Evolutionary conservation across 805 yeast species (phyloP).

Genomic region (Ogataea nonfermentans): DNA sequence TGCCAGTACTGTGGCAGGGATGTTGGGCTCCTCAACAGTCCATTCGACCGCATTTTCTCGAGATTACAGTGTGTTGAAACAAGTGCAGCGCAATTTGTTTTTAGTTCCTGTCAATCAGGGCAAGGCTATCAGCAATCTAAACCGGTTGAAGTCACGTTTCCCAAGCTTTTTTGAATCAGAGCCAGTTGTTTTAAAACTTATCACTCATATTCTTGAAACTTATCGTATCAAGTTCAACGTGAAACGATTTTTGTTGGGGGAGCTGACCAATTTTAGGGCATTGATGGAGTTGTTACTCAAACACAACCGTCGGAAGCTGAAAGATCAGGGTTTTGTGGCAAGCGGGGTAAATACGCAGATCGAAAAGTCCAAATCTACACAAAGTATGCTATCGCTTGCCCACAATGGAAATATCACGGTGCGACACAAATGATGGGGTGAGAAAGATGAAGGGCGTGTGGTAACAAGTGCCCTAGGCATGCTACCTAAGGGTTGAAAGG

Average conservation of each 20-base stretch:
- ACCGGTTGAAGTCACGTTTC: constrained; percentile 47
- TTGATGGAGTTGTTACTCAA: constrained; percentile 52
- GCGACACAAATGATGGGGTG: background rate
- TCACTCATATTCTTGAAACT: constrained; percentile 48
- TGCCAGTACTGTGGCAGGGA: constrained; percentile 14
- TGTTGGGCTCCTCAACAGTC: constrained; percentile 17
- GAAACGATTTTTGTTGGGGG: constrained; percentile 59
- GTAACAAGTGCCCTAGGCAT: background rate
- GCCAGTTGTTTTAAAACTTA: constrained; percentile 53
- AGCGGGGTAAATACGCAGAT: background rate
- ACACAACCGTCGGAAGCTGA: constrained; percentile 38
- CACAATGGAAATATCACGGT: background rate
- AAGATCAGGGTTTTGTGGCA: constrained; percentile 10
- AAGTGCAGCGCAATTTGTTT: constrained; percentile 30
- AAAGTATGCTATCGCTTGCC: background rate
- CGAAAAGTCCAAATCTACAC: constrained; percentile 5
- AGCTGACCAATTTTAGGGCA: constrained; percentile 53
- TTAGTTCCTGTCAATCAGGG: constrained; percentile 28
- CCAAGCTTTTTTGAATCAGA: constrained; percentile 53
- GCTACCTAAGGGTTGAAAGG: background rate
- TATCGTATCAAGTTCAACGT: constrained; percentile 62
- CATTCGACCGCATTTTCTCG: constrained; percentile 16
- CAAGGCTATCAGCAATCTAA: constrained; percentile 38
- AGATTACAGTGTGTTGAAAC: constrained; percentile 25
- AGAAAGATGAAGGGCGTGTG: too few species aligned